Percentiles rank a stretch among this genome's conserved stretches.
Evolutionary conservation across 768 basidiomycete species (phyloP).

Genomic region (Trametes coccinea): DNA sequence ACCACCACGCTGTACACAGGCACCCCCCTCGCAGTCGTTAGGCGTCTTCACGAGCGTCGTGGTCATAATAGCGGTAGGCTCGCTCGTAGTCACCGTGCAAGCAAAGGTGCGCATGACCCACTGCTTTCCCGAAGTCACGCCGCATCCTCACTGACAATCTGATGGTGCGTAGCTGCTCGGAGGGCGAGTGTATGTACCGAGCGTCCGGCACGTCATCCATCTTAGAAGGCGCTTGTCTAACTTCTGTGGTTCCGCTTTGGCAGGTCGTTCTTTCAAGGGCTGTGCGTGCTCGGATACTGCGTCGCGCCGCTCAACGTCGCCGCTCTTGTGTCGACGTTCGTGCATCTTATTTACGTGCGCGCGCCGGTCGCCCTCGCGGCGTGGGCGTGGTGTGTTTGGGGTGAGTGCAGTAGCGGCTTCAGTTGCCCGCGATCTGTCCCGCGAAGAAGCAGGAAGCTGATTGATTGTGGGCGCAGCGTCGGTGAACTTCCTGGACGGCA

Average conservation of each 20-base stretch:
- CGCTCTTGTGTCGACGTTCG: conserved; percentile 82
- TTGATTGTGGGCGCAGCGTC: conserved; percentile 56
- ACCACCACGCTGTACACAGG: conserved; percentile 43
- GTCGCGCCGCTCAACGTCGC: conserved; percentile 92
- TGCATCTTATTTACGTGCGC: conserved; percentile 82
- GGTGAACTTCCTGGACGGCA: conserved; percentile 94
- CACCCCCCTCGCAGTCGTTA: conserved; percentile 78
- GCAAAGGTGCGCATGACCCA: conserved; percentile 63
- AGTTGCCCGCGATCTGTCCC: neutral
- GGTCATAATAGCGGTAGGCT: conserved; percentile 88
- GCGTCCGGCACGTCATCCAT: neutral
- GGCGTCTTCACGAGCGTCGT: conserved; percentile 94
- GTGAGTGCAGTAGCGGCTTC: conserved; percentile 50
- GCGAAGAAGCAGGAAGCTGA: neutral
- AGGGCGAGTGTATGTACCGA: conserved; percentile 68
- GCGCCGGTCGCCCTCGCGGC: conserved; percentile 83
- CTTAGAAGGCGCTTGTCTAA: neutral
- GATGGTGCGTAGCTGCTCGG: conserved; percentile 61
- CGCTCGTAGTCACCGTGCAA: conserved; percentile 91
- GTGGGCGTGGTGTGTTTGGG: conserved; percentile 98
- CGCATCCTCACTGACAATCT: neutral
- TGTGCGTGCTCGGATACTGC: conserved; percentile 95
- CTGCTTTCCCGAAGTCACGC: neutral
- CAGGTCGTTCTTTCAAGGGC: conserved; percentile 93
- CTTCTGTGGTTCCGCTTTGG: neutral